Percentiles rank a stretch among this genome's conserved stretches.
Evolutionary conservation across 2,329 filamentous ascomycete genomes (phyloP).

Genomic region (Trichophyton mentagrophytes): DNA sequence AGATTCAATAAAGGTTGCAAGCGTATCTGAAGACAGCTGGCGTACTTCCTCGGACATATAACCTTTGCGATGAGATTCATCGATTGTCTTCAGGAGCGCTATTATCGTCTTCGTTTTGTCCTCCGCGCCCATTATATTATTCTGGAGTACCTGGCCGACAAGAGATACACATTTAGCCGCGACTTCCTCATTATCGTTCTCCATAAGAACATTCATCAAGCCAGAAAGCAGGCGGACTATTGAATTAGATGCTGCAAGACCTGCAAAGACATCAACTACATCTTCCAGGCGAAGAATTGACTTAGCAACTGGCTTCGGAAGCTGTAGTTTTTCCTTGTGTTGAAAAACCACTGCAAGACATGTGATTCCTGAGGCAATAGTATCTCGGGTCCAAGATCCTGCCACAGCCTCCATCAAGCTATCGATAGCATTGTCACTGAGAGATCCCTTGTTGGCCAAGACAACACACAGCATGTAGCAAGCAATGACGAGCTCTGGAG

Average conservation of each 20-base stretch:
- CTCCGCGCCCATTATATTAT: conserved; percentile 21
- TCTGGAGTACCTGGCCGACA: conserved; percentile 26
- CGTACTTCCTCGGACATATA: conserved; percentile 37
- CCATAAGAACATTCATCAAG: conserved; percentile 16
- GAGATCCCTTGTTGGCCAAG: conserved; percentile 65
- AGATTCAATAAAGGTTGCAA: conserved; percentile 54
- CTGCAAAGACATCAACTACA: conserved; percentile 22
- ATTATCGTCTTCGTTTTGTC: conserved; percentile 22
- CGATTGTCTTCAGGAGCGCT: conserved; percentile 24
- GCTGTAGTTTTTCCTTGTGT: conserved; percentile 55
- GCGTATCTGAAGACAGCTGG: conserved; percentile 50
- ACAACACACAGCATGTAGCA: conserved; percentile 87
- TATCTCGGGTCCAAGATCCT: conserved; percentile 61
- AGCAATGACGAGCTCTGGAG: conserved; percentile 67
- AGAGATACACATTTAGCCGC: conserved; percentile 13
- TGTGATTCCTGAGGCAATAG: conserved; percentile 58
- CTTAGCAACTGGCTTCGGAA: conserved; percentile 59
- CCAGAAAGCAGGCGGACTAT: conserved; percentile 26
- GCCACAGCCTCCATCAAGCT: conserved; percentile 83
- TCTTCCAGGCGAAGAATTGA: conserved; percentile 26
- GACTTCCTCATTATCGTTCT: conserved; percentile 14
- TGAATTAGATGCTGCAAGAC: conserved; percentile 24
- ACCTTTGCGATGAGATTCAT: conserved; percentile 36
- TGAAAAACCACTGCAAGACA: conserved; percentile 74
- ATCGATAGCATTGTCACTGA: conserved; percentile 69